phyloP scores from a whole-genome alignment of 257 asterid species.

The Scutellaria galericulata region DNA sequence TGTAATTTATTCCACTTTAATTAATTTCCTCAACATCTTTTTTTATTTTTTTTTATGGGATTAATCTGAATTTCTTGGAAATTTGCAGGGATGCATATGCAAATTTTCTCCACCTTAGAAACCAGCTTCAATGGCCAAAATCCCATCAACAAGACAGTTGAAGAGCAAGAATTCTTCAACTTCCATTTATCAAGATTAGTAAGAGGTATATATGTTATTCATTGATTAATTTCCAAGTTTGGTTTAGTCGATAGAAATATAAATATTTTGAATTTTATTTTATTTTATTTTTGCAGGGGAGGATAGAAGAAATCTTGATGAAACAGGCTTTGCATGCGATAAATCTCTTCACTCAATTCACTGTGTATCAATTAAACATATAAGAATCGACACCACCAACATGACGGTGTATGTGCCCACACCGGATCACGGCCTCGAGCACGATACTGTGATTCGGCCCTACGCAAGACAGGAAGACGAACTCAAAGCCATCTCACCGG shows the following conservation, averaged over 20 bases:
- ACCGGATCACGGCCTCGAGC: slow-evolving; percentile 19
- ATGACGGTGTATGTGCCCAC: slow-evolving; percentile 44
- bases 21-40: background rate
- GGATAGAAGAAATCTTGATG: slow-evolving; percentile 47
- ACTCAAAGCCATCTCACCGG: slow-evolving; percentile 41
- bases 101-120: slow-evolving; percentile 37
- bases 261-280: too few relatives aligned
- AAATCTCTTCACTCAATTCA: slow-evolving; percentile 46
- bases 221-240: background rate
- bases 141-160: slow-evolving; percentile 4
- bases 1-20: slow-evolving; percentile 30
- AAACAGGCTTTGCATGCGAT: slow-evolving; percentile 56
- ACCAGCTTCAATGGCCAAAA: slow-evolving; percentile 12
- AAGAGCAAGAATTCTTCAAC: slow-evolving; percentile 35
- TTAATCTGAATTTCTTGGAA: background rate
- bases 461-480: slow-evolving; percentile 63
- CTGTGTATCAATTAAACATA: slow-evolving; percentile 48
- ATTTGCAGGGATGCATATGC: slow-evolving; percentile 45
- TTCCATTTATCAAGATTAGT: slow-evolving; percentile 46
- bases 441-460: slow-evolving; percentile 45
- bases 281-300: slow-evolving; percentile 50
- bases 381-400: slow-evolving; percentile 46
- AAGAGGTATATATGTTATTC: slow-evolving; percentile 38
- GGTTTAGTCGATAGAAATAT: background rate
- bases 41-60: too few relatives aligned